Conservation (phyloP, 2,329 filamentous ascomycete genomes). For the Aspergillus sp. region DNA sequence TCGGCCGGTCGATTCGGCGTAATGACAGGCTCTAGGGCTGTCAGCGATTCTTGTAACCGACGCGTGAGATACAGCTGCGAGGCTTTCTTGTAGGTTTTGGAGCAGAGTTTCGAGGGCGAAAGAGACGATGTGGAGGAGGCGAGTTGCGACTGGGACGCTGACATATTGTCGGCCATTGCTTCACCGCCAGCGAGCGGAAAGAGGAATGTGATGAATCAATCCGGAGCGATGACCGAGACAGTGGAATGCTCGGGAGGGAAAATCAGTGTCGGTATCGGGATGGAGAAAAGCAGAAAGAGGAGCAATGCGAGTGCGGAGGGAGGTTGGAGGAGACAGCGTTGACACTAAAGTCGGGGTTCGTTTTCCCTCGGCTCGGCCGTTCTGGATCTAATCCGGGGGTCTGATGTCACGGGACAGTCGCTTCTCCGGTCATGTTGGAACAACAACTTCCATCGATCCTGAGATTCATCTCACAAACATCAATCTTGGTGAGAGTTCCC, state of each 20-base stretch:
- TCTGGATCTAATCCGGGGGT: constrained; percentile 27
- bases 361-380: constrained; percentile 36
- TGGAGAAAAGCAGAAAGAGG: neutral
- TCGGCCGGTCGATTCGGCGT: constrained; percentile 51
- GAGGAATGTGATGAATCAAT: neutral
- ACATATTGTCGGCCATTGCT: constrained; percentile 37
- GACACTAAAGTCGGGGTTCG: constrained; percentile 24
- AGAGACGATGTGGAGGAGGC: constrained; percentile 69
- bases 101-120: constrained; percentile 63
- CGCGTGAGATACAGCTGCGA: constrained; percentile 94
- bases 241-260: neutral
- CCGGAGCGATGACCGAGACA: neutral
- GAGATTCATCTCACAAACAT: too few relatives aligned
- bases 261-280: constrained; percentile 4
- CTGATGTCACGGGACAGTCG: constrained; percentile 30
- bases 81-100: constrained; percentile 90
- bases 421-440: too few relatives aligned
- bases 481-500: too few relatives aligned
- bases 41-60: constrained; percentile 83
- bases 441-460: too few relatives aligned
- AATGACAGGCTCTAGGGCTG: constrained; percentile 80
- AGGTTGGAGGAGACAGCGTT: constrained; percentile 8
- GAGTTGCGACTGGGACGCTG: constrained; percentile 52
- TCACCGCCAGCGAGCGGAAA: constrained; percentile 15
- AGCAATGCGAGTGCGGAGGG: neutral